Evolutionary conservation across 371 early-diverging fungal genomes (phyloP).

Genomic region (Mucor irregularis): DNA sequence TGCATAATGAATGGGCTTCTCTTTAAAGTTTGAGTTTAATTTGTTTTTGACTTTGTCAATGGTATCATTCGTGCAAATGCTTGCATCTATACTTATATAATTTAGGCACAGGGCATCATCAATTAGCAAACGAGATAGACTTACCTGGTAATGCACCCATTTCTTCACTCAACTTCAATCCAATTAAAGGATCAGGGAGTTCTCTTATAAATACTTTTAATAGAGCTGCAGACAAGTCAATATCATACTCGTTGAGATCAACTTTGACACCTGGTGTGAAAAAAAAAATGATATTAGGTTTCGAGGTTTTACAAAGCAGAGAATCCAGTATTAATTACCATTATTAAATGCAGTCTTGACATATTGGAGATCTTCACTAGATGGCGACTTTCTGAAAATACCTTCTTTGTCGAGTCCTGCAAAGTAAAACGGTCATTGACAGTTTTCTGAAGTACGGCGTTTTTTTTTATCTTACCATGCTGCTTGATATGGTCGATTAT

Average conservation of each 20-base stretch:
- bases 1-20: constrained; percentile 24
- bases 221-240: constrained; percentile 81
- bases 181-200: constrained; percentile 76
- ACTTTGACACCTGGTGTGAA: constrained; percentile 41
- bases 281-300: not conserved
- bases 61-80: constrained; percentile 19
- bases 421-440: not conserved
- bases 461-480: constrained; percentile 25
- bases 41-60: constrained; percentile 22
- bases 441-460: not conserved
- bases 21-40: constrained; percentile 17
- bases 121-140: not conserved
- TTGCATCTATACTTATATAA: constrained; percentile 19
- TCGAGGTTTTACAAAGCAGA: not conserved
- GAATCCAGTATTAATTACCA: constrained; percentile 35
- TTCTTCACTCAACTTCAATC: constrained; percentile 37
- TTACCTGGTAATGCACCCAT: constrained; percentile 45
- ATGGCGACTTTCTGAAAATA: constrained; percentile 86
- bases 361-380: constrained; percentile 45
- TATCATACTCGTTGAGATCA: constrained; percentile 65
- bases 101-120: not conserved
- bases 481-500: constrained; percentile 31
- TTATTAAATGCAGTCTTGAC: constrained; percentile 73
- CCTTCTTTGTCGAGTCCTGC: constrained; percentile 83
- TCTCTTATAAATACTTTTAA: constrained; percentile 88